Conservation (phyloP, 208 protist genomes). For the Trichomonas tenax region DNA sequence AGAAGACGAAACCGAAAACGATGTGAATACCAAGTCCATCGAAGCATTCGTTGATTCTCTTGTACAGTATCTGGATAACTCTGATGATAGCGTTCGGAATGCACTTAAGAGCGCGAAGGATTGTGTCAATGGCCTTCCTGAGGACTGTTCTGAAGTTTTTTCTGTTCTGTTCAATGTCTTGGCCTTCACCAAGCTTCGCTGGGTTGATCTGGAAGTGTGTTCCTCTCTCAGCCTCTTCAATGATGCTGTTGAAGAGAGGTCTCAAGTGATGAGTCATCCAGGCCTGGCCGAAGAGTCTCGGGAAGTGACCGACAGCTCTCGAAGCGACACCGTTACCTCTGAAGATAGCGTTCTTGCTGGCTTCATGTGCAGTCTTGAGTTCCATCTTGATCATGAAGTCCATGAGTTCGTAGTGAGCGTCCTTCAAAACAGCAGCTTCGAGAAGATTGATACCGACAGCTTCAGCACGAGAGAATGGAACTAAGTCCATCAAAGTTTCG, state of each 20-base stretch:
- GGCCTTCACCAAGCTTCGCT: neutral
- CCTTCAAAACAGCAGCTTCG: neutral
- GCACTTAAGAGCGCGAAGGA: neutral
- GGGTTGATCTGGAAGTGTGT: neutral
- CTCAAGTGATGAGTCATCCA: neutral
- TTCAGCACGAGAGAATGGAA: neutral
- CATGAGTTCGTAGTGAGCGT: neutral
- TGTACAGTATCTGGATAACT: neutral
- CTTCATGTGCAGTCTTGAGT: neutral
- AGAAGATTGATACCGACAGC: neutral
- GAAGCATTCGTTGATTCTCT: neutral
- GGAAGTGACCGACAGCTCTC: neutral
- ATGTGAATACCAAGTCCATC: neutral
- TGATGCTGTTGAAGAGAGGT: neutral
- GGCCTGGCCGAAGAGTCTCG: neutral
- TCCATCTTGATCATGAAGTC: neutral
- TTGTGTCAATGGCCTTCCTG: neutral
- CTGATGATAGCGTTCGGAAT: neutral
- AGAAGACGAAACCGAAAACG: neutral
- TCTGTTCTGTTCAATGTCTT: neutral
- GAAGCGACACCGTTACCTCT: constrained; percentile 5
- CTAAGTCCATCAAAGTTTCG: neutral
- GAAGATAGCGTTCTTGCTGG: neutral
- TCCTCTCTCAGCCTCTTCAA: neutral
- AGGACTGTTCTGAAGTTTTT: neutral